phyloP scores from a whole-genome alignment of 1,284 basidiomycete genomes.

The Ustilago trichophora region DNA sequence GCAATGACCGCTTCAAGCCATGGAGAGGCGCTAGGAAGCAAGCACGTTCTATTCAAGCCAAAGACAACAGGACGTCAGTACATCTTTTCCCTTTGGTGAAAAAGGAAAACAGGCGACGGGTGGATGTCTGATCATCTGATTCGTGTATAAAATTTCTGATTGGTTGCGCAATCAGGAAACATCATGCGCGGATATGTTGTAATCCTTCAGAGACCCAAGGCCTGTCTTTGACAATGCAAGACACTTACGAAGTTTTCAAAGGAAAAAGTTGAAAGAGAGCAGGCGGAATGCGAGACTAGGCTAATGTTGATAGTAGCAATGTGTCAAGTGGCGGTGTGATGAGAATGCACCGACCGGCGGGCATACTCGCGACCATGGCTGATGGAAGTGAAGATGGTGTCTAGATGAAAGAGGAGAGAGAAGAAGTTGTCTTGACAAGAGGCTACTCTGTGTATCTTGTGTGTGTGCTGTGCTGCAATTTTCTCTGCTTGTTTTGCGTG shows the following conservation, averaged over 20 bases:
- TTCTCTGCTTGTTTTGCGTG: background rate
- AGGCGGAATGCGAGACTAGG: too few relatives aligned
- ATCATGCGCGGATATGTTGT: constrained; percentile 43
- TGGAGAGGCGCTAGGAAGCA: too few relatives aligned
- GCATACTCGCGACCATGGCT: constrained; percentile 14
- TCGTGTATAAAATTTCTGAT: constrained; percentile 49
- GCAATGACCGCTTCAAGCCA: too few relatives aligned
- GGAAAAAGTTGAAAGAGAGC: too few relatives aligned
- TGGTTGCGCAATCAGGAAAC: constrained; percentile 45
- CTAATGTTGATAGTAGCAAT: too few relatives aligned
- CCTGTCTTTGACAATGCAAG: background rate
- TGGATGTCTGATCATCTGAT: constrained; percentile 39
- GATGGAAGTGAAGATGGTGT: constrained; percentile 2
- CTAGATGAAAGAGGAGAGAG: background rate
- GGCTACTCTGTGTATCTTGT: too few relatives aligned
- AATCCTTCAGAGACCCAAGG: constrained; percentile 25
- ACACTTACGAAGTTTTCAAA: constrained; percentile 40
- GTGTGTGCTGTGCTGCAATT: constrained; percentile 2
- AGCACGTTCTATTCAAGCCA: too few relatives aligned
- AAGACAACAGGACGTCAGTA: constrained; percentile 5
- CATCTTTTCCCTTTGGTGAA: background rate
- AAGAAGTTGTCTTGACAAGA: too few relatives aligned
- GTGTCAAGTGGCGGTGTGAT: too few relatives aligned
- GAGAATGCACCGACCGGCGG: constrained; percentile 31
- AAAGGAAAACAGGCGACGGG: background rate